Evolutionary conservation across 2,329 filamentous ascomycete species (phyloP).

Genomic region (Alternaria novae-zelandiae): DNA sequence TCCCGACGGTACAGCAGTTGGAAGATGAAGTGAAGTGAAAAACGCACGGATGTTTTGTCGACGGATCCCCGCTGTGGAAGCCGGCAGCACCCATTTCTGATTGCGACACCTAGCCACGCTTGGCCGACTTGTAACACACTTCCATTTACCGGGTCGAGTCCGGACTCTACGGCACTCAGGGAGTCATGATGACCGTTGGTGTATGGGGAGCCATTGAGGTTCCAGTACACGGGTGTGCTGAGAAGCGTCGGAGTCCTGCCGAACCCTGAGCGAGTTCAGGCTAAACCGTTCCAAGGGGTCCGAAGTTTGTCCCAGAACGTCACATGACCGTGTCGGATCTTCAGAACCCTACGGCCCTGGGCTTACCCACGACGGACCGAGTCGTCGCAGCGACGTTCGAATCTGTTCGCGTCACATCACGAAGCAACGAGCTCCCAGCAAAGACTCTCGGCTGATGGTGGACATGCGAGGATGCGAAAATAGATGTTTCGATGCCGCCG

Average conservation of each 20-base stretch:
- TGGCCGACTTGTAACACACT: slow-evolving; percentile 26
- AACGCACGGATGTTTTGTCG: slow-evolving; percentile 21
- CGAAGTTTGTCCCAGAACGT: not conserved
- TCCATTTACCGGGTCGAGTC: slow-evolving; percentile 17
- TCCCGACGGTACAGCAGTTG: slow-evolving; percentile 12
- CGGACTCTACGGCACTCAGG: slow-evolving; percentile 22
- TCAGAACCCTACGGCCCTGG: not conserved
- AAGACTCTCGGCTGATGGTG: not conserved
- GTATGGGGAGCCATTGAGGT: slow-evolving; percentile 33
- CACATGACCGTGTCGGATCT: slow-evolving; percentile 8
- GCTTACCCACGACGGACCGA: not conserved
- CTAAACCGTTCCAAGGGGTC: not conserved
- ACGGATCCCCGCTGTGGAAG: slow-evolving; percentile 21
- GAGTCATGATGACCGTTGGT: slow-evolving; percentile 9
- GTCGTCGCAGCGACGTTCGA: not conserved
- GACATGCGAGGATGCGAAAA: slow-evolving; percentile 7
- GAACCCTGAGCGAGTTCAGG: slow-evolving; percentile 3
- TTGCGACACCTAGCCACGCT: slow-evolving; percentile 15
- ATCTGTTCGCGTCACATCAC: not conserved
- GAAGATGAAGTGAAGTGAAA: slow-evolving; percentile 31
- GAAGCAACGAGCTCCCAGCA: not conserved
- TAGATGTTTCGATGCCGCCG: slow-evolving; percentile 6
- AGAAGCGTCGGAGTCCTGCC: not conserved
- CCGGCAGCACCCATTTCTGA: slow-evolving; percentile 28
- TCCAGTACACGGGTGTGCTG: not conserved